Conservation (phyloP, 345 rosid species). For the Eucalyptus lansdowneana region DNA sequence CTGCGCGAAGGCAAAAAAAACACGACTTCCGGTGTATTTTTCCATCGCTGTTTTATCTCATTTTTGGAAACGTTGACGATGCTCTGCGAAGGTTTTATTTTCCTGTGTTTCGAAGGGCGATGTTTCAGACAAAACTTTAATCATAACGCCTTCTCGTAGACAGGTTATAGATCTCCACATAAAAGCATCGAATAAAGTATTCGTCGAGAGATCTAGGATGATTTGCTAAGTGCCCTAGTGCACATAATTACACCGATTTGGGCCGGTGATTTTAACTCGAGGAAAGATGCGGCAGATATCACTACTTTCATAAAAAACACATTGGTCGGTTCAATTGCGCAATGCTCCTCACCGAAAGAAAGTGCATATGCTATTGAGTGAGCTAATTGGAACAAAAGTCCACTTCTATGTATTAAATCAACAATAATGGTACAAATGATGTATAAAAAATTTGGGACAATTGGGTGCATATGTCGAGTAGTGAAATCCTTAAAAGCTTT, state of each 20-base stretch:
- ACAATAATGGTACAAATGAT: not conserved
- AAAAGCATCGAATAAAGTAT: not conserved
- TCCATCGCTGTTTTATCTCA: no score
- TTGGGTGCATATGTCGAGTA: not conserved
- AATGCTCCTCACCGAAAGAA: not conserved
- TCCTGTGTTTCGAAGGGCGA: not conserved
- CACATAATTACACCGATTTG: not conserved
- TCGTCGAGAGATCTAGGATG: not conserved
- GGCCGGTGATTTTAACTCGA: not conserved
- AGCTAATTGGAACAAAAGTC: not conserved
- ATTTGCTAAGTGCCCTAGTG: not conserved
- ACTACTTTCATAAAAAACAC: not conserved
- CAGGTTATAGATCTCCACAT: not conserved
- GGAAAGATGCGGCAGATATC: not conserved
- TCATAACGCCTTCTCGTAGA: not conserved
- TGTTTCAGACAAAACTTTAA: not conserved
- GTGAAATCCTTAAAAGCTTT: not conserved
- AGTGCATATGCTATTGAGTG: not conserved
- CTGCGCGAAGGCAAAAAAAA: not conserved
- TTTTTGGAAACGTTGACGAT: not conserved
- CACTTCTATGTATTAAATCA: not conserved
- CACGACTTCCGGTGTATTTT: not conserved
- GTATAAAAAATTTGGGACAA: accelerated
- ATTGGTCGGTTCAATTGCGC: not conserved
- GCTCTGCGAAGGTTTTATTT: not conserved